Base-by-base conservation (phyloP, 139 green algal species). In the Penium margaritaceum region DNA sequence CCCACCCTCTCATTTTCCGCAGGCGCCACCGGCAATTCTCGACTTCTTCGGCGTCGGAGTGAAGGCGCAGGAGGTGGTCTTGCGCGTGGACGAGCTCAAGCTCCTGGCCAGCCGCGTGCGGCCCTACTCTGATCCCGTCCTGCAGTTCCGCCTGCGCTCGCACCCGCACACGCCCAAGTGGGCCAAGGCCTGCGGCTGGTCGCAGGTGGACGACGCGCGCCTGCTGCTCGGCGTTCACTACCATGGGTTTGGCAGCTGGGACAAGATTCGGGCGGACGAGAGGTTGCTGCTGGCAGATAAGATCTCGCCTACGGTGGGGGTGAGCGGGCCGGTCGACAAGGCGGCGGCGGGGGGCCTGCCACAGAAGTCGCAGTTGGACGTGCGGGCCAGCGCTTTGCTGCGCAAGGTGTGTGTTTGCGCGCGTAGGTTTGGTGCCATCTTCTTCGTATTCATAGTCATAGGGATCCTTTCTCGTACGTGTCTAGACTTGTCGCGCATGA, bases 31-130 rank as follows among this genome's bases (percentile, higher is more conserved):
- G 3, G 37, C 79, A 5, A 82, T 88, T 37, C 70, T 97, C 32
- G 90, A 97, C 82, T 97, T 95, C 70, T 98, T 97, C 63, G 92
- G 92, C 1, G 80, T 80, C 0, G 65, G 84, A 1, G 87, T 97
- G 5, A 91, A 89, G 75, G 93, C 87, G 0, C 51, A 76, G 14
- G 91, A 98, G 54, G 72, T 96, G 41, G 44, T 83, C 24, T 41
- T 46, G 37, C 37, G 77, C 0, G 66, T 84, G 38, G 27, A 74
- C 1, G 76, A 86, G 81, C 66, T 87, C 1, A 47, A 77, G 5
- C 27, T 81, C 38, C 75, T 86, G 19, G 60, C 58, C 21, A 66
- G 78, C 21, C 63, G 74, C 24, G 51, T 87, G 70, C 19, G 5
- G 36, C 39, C 58, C n/a, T 57, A 70, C 21, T 57, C 63, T 19